Evolutionary conservation across 352 stramenopile genomes (phyloP), one percentile per base, ranked within the genome.

Genomic region (Globisporangium irregulare): DNA sequence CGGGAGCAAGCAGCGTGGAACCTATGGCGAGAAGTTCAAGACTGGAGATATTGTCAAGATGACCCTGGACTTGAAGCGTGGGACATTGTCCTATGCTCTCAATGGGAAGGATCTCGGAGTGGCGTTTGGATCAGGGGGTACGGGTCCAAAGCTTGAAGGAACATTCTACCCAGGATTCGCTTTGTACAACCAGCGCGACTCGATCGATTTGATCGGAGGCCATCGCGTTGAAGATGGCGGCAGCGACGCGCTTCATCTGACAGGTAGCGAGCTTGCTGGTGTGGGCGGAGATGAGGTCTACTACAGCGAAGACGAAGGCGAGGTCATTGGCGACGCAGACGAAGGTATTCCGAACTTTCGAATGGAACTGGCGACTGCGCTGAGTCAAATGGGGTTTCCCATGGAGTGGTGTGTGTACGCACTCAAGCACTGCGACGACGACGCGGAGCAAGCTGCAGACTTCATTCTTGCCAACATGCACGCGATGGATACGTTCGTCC

Each of bases 1-100:
- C 63, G 90, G 90, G 0, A 94, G 86, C 71, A 97, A 97, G 70
- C 89, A 96, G 65, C 86, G 90, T 15, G 89, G 87, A 8, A 95
- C 90, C 14, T 97, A 97, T 60, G 90, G 90, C 7, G 89, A 96
- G 56, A 95, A 97, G 67, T 97, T 97, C 66, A 96, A 96, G 64
- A 95, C 86, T 0, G 89, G 89, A 7, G 85, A 96, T 59, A 70
- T 95, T 32, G 82, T 96, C 9, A 82, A 83, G 24, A 82, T 97
- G 59, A 94, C 87, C 7, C 67, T 97, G 22, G 87, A 97, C 59
- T 70, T 97, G 32, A 83, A 90, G 50, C 84, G 85, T 12, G 90
- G 89, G 12, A 95, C 89, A 22, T 73, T 97, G 0, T 94, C 85
- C 61, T 97, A 96, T 53, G 84, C 91, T 12, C 73, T 97, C 1